A percentile compares a stretch with the other conserved stretches of the same genome.
These are phyloP conservation scores for Penicillium digitatum DNA, from an alignment of 2,329 filamentous ascomycete species.

Conservation along the genomic window DNA sequence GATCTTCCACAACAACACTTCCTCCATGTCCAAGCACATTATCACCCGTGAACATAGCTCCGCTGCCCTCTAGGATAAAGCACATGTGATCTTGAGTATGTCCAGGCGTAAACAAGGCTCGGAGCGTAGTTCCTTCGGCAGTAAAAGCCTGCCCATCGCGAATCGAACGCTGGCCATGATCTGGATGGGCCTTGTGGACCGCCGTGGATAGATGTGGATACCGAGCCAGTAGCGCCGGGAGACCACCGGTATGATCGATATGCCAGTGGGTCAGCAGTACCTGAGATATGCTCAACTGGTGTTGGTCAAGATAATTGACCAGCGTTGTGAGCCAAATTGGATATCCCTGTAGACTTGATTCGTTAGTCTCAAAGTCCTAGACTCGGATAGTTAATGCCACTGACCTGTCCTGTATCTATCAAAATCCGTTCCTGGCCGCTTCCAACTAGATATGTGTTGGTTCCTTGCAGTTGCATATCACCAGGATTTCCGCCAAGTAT, in stretches of 20 bases:
- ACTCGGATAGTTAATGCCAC: background rate
- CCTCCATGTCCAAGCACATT: conserved; percentile 8
- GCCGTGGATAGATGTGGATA: conserved; percentile 1
- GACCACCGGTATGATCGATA: conserved; percentile 6
- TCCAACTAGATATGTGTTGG: conserved; percentile 40
- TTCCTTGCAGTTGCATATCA: conserved; percentile 39
- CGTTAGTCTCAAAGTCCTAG: background rate
- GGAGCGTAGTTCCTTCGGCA: background rate
- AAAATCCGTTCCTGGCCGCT: conserved; percentile 31
- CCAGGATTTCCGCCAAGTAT: conserved; percentile 45
- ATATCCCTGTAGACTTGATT: background rate
- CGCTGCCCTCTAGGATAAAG: conserved; percentile 1
- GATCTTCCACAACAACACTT: conserved; percentile 7
- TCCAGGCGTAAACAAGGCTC: conserved; percentile 5
- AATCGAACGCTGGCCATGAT: background rate
- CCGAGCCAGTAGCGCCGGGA: background rate
- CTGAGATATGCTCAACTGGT: conserved; percentile 5
- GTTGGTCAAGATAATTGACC: background rate
- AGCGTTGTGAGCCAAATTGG: conserved; percentile 7
- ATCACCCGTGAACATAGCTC: conserved; percentile 8
- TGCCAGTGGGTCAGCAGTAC: conserved; percentile 10
- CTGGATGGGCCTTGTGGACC: conserved; percentile 5
- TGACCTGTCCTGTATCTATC: conserved; percentile 32
- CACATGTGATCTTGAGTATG: conserved; percentile 9
- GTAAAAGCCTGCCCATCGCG: conserved; percentile 3